Conservation (phyloP, 805 yeast species). For the Candida sonorensis region DNA sequence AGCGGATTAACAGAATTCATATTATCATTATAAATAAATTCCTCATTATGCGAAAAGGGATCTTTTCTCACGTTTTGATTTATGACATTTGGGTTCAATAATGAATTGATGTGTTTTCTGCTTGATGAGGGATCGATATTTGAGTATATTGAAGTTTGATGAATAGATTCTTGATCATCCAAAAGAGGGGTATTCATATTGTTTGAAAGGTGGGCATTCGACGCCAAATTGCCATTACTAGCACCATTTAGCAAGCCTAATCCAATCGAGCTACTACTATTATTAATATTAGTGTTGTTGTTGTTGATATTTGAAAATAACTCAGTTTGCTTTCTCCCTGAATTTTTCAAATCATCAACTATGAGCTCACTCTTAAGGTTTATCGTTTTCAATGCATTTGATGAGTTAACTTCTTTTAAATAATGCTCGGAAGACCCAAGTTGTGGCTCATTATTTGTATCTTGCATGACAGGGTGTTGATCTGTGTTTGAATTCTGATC, state of each 20-base stretch:
- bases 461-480: too few relatives aligned
- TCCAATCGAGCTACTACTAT: neutral
- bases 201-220: too few relatives aligned
- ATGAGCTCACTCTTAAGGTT: constrained; percentile 10
- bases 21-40: constrained; percentile 24
- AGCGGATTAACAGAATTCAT: too few relatives aligned
- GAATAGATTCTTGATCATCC: constrained; percentile 17
- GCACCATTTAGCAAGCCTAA: too few relatives aligned
- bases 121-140: constrained; percentile 5
- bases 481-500: too few relatives aligned
- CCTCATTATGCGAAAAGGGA: too few relatives aligned
- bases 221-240: too few relatives aligned
- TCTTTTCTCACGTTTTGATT: too few relatives aligned
- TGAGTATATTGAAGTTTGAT: constrained; percentile 21
- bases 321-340: neutral
- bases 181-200: too few relatives aligned
- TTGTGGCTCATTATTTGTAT: too few relatives aligned
- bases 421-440: too few relatives aligned
- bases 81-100: neutral
- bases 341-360: constrained; percentile 1
- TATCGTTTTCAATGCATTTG: constrained; percentile 1
- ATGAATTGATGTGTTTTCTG: too few relatives aligned
- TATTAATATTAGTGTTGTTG: neutral
- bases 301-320: neutral
- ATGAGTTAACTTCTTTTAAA: neutral